phyloP scores from a whole-genome alignment of 805 yeast genomes.

The Saturnispora ahearnii region DNA sequence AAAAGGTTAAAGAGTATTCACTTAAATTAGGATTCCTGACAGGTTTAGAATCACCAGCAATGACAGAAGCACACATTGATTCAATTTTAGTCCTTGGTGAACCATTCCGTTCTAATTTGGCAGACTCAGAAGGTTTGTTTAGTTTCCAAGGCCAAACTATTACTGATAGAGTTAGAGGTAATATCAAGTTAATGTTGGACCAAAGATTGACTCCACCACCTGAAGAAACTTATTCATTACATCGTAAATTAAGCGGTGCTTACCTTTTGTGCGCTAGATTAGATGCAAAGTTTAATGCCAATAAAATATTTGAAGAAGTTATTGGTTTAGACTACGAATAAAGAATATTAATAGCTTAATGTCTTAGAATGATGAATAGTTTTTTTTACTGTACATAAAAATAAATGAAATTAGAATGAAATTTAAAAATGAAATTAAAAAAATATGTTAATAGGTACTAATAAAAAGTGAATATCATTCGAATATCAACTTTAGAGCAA shows the following conservation, averaged over 20 bases:
- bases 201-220: constrained; percentile 96
- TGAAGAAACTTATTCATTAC: constrained; percentile 95
- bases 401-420: background rate
- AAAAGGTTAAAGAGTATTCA: constrained; percentile 55
- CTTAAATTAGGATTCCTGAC: constrained; percentile 77
- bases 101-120: constrained; percentile 55
- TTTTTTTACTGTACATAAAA: background rate
- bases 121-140: constrained; percentile 43
- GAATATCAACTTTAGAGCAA: constrained; percentile 16
- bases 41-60: constrained; percentile 77
- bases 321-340: constrained; percentile 42
- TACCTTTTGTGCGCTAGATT: constrained; percentile 82
- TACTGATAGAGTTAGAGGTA: constrained; percentile 83
- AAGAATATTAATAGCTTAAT: background rate
- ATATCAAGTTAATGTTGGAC: constrained; percentile 80
- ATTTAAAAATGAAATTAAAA: constrained; percentile 15
- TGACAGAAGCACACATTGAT: constrained; percentile 89
- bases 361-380: background rate
- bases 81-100: constrained; percentile 88
- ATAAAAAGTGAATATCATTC: background rate
- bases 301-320: constrained; percentile 63
- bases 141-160: constrained; percentile 82
- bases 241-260: constrained; percentile 91
- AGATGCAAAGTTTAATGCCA: constrained; percentile 75
- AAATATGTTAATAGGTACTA: background rate